These are phyloP conservation scores for Arabidopsis suecica DNA, from an alignment of 345 rosid genomes.

Conservation along the genomic window DNA sequence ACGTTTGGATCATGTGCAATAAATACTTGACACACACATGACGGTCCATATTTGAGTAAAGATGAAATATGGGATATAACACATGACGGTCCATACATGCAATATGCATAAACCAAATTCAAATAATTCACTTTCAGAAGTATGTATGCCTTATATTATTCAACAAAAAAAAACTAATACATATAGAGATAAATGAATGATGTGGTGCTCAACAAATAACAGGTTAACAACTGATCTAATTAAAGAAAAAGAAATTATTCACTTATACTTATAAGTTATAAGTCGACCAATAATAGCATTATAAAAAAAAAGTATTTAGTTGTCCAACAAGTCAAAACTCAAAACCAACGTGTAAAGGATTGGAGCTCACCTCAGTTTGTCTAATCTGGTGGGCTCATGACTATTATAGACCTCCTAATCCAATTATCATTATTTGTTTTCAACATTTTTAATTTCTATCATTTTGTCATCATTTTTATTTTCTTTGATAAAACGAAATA, in stretches of 20 bases:
- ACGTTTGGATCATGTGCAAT: constrained; percentile 30
- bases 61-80: constrained; percentile 21
- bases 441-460: neutral
- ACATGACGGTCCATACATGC: constrained; percentile 9
- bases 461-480: neutral
- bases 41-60: constrained; percentile 22
- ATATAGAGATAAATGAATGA: constrained; percentile 3
- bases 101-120: constrained; percentile 25
- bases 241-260: constrained; percentile 1
- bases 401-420: constrained; percentile 18
- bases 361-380: constrained; percentile 28
- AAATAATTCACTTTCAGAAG: constrained; percentile 13
- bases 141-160: constrained; percentile 1
- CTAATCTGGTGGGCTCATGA: constrained; percentile 16
- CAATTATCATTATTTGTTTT: neutral
- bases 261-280: neutral
- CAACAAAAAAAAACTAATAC: neutral
- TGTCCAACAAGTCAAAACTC: constrained; percentile 24
- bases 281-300: constrained; percentile 24
- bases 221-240: constrained; percentile 10
- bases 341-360: constrained; percentile 35
- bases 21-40: constrained; percentile 28
- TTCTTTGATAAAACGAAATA: neutral
- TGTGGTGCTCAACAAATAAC: constrained; percentile 25
- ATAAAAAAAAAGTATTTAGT: neutral